Evolutionary conservation across 2,329 filamentous ascomycete genomes (phyloP), one percentile per base, ranked within the genome.

Genomic region (Apiospora marii): DNA sequence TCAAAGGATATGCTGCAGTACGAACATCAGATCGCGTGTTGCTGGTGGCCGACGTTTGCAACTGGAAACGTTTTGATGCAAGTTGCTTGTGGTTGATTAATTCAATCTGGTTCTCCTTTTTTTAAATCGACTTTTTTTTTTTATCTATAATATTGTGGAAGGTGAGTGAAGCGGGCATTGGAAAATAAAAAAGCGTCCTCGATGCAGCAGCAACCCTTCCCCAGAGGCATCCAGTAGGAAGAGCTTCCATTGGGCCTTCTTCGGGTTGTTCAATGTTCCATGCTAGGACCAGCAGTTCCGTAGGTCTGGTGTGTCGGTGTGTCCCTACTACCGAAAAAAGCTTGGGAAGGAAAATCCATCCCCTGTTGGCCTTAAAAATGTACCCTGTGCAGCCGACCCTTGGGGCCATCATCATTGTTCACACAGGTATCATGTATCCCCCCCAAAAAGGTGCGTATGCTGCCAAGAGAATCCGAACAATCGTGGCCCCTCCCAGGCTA

Each of bases 261-360:
- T 61, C 53, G 58, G 58, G 58, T 64, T 64, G 58, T 64, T 64
- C 34, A 64, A 64, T 64, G 58, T 64, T 64, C 58, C 58, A 64
- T 64, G 58, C 58, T 64, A 64, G 58, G 58, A 64, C 58, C 58
- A 64, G 58, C 58, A 64, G 58, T 64, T 64, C 58, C 58, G 58
- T 64, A 64, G 58, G 58, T 41, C 58, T 64, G 58, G 58, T 64
- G 41, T 64, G 58, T 64, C 58, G 30, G 58, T 64, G 30, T 64
- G 58, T 64, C 30, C 58, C 53, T 64, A 41, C 58, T 64, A 64
- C 58, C 53, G 58, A 64, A 41, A 41, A 64, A 64, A 64, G 58
- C 58, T 64, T 64, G 58, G 58, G 58, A 37, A 41, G 58, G 58
- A 41, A 64, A 64, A 41, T 41, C 58, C 58, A n/a, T 64, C 58